Evolutionary conservation across 495 filamentous ascomycete genomes (phyloP).

Genomic region (Talaromyces ruber): DNA sequence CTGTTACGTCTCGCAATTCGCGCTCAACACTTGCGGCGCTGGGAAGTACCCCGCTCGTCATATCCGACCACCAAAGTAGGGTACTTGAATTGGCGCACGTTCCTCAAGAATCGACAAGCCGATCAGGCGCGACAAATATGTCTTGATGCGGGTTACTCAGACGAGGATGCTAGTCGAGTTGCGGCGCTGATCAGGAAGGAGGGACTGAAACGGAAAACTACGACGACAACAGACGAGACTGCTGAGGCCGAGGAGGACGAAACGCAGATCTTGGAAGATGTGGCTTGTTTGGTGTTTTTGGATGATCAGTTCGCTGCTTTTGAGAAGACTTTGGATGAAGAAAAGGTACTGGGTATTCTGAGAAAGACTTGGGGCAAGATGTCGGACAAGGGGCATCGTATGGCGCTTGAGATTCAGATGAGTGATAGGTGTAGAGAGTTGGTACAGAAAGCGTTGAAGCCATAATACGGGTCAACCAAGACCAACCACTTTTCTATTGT

Average conservation of each 20-base stretch:
- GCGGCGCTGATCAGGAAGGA: slow-evolving; percentile 59
- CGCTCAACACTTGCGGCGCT: slow-evolving; percentile 75
- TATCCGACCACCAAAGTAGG: slow-evolving; percentile 64
- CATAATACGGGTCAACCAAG: not conserved
- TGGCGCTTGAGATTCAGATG: slow-evolving; percentile 60
- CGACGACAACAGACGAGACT: slow-evolving; percentile 15
- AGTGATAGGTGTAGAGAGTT: slow-evolving; percentile 48
- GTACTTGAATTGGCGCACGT: slow-evolving; percentile 67
- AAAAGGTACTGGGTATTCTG: slow-evolving; percentile 65
- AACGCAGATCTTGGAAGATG: slow-evolving; percentile 69
- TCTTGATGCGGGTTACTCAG: slow-evolving; percentile 36
- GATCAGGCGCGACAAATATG: slow-evolving; percentile 48
- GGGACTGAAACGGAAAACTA: slow-evolving; percentile 41
- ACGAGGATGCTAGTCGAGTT: slow-evolving; percentile 42
- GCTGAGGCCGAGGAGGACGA: slow-evolving; percentile 48
- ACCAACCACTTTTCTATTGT: not conserved
- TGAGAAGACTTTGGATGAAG: slow-evolving; percentile 56
- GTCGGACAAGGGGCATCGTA: slow-evolving; percentile 51
- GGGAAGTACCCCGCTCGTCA: slow-evolving; percentile 63
- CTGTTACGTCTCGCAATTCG: slow-evolving; percentile 63
- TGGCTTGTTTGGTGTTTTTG: slow-evolving; percentile 77
- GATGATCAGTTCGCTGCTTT: slow-evolving; percentile 78
- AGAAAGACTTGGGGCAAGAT: slow-evolving; percentile 84
- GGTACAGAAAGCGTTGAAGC: slow-evolving; percentile 52
- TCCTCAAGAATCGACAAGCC: slow-evolving; percentile 63